Evolutionary conservation across 2,329 filamentous ascomycete species (phyloP).

Genomic region (Colletotrichum sp.): DNA sequence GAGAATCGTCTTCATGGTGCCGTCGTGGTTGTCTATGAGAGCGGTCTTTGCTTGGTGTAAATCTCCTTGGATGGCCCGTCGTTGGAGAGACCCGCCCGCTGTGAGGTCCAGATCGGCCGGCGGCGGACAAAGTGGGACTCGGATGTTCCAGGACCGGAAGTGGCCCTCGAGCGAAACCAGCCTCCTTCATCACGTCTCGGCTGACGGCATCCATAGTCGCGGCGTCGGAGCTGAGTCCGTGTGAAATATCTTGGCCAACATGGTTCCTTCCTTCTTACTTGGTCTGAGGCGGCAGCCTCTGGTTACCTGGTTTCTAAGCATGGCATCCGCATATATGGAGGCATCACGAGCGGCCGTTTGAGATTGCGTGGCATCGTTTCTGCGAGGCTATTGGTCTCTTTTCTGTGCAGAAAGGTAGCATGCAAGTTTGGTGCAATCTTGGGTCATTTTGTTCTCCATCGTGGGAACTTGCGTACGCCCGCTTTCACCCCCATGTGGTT

Average conservation of each 20-base stretch:
- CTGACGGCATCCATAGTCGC: neutral
- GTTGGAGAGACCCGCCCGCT: neutral
- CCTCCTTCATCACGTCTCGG: neutral
- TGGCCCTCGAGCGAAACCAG: neutral
- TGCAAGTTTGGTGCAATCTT: neutral
- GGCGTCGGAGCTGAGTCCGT: neutral
- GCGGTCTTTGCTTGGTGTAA: neutral
- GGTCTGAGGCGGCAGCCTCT: neutral
- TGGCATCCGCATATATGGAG: neutral
- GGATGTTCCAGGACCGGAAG: neutral
- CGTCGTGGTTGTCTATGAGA: neutral
- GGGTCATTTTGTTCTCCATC: neutral
- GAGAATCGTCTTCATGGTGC: neutral
- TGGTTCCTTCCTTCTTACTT: neutral
- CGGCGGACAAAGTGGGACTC: neutral
- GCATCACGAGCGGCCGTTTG: neutral
- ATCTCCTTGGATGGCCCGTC: neutral
- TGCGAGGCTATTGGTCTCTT: neutral
- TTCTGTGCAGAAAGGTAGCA: neutral
- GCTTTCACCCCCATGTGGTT: neutral
- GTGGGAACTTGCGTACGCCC: neutral
- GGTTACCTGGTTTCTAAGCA: neutral
- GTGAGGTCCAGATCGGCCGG: neutral
- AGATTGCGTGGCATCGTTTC: neutral
- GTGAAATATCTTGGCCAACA: neutral